Evolutionary conservation across 352 stramenopile species (phyloP).

Genomic region (Globisporangium cederbergense): DNA sequence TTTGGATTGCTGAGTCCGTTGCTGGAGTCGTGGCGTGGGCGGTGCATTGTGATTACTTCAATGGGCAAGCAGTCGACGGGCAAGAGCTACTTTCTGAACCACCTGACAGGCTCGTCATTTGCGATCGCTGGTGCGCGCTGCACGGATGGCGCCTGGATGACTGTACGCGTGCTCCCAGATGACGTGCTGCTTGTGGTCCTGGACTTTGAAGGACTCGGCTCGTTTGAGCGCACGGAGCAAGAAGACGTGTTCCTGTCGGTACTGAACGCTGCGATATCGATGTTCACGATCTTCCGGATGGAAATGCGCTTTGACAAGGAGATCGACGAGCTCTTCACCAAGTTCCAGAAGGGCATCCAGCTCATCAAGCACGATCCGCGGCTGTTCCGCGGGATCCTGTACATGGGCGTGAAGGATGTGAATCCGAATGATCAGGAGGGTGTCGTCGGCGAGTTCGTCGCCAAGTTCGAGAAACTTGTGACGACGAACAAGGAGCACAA

Average conservation of each 20-base stretch:
- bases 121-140: slow-evolving; percentile 58
- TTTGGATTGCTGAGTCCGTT: slow-evolving; percentile 20
- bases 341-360: slow-evolving; percentile 65
- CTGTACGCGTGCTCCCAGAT: slow-evolving; percentile 31
- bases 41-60: slow-evolving; percentile 19
- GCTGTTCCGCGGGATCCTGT: slow-evolving; percentile 56
- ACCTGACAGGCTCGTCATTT: slow-evolving; percentile 71
- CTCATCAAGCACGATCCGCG: slow-evolving; percentile 59
- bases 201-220: slow-evolving; percentile 75
- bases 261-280: slow-evolving; percentile 64
- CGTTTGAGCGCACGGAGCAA: slow-evolving; percentile 70
- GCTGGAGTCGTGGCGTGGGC: slow-evolving; percentile 16
- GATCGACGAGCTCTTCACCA: slow-evolving; percentile 59
- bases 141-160: slow-evolving; percentile 71
- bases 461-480: slow-evolving; percentile 46
- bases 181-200: slow-evolving; percentile 62
- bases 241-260: slow-evolving; percentile 76
- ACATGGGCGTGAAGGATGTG: slow-evolving; percentile 75
- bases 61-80: slow-evolving; percentile 56
- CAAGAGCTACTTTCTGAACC: slow-evolving; percentile 80
- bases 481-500: slow-evolving; percentile 50
- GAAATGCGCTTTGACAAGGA: slow-evolving; percentile 81
- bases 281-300: slow-evolving; percentile 73
- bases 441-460: slow-evolving; percentile 46
- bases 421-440: slow-evolving; percentile 58